Base-by-base conservation (phyloP, 208 protist genomes). In the Trypanosoma rangeli region DNA sequence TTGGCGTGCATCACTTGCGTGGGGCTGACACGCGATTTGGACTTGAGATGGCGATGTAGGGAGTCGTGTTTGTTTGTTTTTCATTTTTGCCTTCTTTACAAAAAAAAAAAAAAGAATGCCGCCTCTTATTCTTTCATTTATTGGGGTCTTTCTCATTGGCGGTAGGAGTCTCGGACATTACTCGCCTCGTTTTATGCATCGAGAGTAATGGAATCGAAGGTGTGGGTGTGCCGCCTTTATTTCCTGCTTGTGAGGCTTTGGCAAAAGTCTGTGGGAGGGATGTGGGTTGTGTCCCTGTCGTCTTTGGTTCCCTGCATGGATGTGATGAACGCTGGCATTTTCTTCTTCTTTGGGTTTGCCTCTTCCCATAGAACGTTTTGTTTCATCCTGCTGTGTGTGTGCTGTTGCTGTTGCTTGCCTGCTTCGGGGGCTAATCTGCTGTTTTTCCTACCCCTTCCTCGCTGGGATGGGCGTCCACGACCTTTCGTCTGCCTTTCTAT, bases 21-120 rank as follows among this genome's bases (percentile, higher is more conserved):
- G 80, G 75, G 13, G 79, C 85, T 57, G 76, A 78, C 18, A 68
- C 78, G 22, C 82, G 80, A 44, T 94, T 92, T 70, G 89, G 89
- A 33, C 60, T 94, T 28, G 85, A 94, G 49, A 78, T 91, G 0
- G 78, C 76, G 57, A 63, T 90, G 20, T 93, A 85, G 70, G 22
- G n/a, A n/a, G n/a, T n/a, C 18, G 20, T 49, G 9, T 29, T 10
- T 48, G 46, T 64, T 37, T 16, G 20, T 49, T 24, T n/a, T 52
- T 22, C 5, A 39, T 15, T 15, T 49, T 16, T 52, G 16, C n/a
- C n/a, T n/a, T n/a, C n/a, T n/a, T n/a, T n/a, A n/a, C n/a, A n/a
- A n/a, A n/a, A n/a, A n/a, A n/a, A n/a, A n/a, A n/a, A n/a, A n/a
- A n/a, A n/a, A n/a, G n/a, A n/a, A n/a, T n/a, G n/a, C n/a, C 52